Conservation (phyloP, 129 eudicot genomes). For the Glebionis coronaria region DNA sequence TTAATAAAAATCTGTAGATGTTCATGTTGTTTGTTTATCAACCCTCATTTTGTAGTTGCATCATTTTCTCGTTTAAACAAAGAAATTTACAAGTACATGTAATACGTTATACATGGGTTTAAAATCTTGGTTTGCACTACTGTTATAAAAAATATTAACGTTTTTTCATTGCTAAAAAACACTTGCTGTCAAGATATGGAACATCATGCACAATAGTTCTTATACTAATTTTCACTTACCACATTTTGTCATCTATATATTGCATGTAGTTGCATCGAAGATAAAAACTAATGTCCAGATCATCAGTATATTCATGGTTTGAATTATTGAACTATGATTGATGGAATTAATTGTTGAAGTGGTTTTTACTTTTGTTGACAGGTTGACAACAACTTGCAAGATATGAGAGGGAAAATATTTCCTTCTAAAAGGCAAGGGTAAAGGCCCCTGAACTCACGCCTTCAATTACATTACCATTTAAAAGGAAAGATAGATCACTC, state of each 20-base stretch:
- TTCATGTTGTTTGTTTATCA: background rate
- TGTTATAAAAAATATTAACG: too few species aligned
- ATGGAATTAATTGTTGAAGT: too few species aligned
- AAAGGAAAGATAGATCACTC: conserved; percentile 85
- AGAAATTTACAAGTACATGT: too few species aligned
- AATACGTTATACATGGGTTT: too few species aligned
- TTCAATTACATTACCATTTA: conserved; percentile 52
- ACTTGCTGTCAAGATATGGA: background rate
- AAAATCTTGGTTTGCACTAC: background rate
- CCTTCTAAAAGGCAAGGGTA: conserved; percentile 66
- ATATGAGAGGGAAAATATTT: conserved; percentile 70
- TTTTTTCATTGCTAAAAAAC: background rate
- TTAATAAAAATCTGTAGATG: background rate
- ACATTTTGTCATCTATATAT: too few species aligned
- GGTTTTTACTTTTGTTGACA: conserved; percentile 30
- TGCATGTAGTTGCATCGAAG: too few species aligned
- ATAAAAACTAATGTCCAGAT: conserved; percentile 5
- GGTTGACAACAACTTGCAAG: conserved; percentile 91
- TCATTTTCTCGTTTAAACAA: too few species aligned
- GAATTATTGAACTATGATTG: too few species aligned
- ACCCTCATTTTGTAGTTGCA: too few species aligned
- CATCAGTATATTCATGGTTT: background rate
- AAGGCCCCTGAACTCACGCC: conserved; percentile 59
- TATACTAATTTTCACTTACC: too few species aligned
- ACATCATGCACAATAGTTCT: too few species aligned